Evolutionary conservation across 2,329 filamentous ascomycete genomes (phyloP), one percentile per base, ranked within the genome.

Genomic region (Penicillium capsulatum): DNA sequence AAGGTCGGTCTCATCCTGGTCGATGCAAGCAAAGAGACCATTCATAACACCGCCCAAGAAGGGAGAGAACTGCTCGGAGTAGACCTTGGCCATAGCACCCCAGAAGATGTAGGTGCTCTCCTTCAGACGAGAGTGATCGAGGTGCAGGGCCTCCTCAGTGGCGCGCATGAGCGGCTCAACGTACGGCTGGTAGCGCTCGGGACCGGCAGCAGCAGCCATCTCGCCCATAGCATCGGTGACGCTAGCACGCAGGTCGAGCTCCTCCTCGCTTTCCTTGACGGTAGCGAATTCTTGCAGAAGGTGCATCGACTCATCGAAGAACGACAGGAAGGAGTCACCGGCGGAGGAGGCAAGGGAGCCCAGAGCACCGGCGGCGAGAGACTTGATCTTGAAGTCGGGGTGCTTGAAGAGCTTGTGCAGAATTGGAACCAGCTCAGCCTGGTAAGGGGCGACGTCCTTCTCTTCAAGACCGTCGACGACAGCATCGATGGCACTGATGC

Each of bases 61-160:
- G 17, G 66, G 66, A 40, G 66, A 54, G 49, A 73, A 72, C 41
- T 70, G 66, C 59, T 87, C 84, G 57, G 84, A 83, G 67, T 97
- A 97, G 7, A 97, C 88, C 72, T 94, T 94, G 47, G 91, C 85
- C 61, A 98, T 81, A 28, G 86, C 88, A 51, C 87, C 89, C 91
- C 92, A 98, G 38, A 98, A 77, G 47, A 97, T 94, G 70, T 95
- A 98, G 63, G 88, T 95, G 47, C 89, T 96, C 73, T 98, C 92
- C 66, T 89, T 86, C 36, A 97, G 80, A 41, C 90, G 80, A 29
- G 90, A 86, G 69, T 96, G 90, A 55, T 88, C 90, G 2, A 98
- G 81, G 54, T 84, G 75, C 2, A 97, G 76, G 39, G 86, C 90
- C 67, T 96, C 90, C 68, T 96, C 90, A 52, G 87, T 95, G 10